Base-by-base conservation (phyloP, 2,329 filamentous ascomycete species). In the Fusarium liriodendri region DNA sequence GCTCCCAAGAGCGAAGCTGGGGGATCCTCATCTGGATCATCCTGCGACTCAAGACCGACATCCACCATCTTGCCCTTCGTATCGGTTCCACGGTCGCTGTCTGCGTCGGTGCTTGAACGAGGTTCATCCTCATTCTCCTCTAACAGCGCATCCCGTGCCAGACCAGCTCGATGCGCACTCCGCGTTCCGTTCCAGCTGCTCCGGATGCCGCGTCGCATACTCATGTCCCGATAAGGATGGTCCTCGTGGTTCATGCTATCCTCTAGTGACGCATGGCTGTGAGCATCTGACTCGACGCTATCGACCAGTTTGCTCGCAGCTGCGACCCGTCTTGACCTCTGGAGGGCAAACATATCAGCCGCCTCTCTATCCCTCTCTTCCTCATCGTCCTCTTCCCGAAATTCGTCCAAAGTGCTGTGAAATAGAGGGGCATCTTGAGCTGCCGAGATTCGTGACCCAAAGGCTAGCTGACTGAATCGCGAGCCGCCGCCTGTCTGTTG, bases 331-430 rank as follows among this genome's bases (percentile, higher is more conserved):
- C 97, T 90, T 74, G 96, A 98, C 76, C 93, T 90, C 82, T 98
- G 95, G 66, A 99, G 86, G 7, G 96, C 96, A 83, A 95, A 97
- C 75, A 97, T 92, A 83, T 98, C 97, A n/a, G 95, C 95, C 37
- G 96, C 94, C 80, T 98, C 96, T 63, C 95, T 88, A 77, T 97
- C 94, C 77, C 94, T 92, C 83, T 98, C 95, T 77, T 94, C 93
- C 81, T 97, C 95, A 71, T 98, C 96, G 73, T 98, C 95, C 79
- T 97, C 94, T 83, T 98, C 95, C 71, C 93, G 91, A 74, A 97
- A 97, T 79, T 97, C 95, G 81, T 98, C 95, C 18, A 95, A 90
- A 6, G 94, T 92, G 79, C 95, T 97, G 83, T 97, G 95, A 82
- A 99, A 98, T n/a, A 99, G 87, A 64, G 97, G 97, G 11, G 96